These are phyloP conservation scores for Cercis canadensis DNA, from an alignment of 306 rosid genomes.

Conservation along the genomic window DNA sequence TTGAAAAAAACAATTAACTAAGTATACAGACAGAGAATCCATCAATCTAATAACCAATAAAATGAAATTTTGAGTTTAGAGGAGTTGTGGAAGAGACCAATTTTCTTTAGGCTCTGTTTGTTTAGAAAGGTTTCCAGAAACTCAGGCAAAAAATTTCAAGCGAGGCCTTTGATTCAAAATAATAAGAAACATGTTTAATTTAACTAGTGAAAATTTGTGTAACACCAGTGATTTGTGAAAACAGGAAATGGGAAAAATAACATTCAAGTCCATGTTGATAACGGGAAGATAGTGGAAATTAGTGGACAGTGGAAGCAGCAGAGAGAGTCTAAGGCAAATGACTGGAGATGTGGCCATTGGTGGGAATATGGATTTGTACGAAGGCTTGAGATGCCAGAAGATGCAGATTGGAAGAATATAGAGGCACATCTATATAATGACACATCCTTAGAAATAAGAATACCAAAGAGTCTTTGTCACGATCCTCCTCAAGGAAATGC, in stretches of 20 bases:
- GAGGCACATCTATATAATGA: slow-evolving; percentile 70
- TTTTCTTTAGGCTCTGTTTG: too few relatives aligned
- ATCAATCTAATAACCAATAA: too few relatives aligned
- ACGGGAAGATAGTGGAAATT: slow-evolving; percentile 80
- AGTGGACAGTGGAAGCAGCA: slow-evolving; percentile 88
- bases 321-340: slow-evolving; percentile 55
- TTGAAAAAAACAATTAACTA: slow-evolving; percentile 14
- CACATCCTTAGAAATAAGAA: slow-evolving; percentile 58
- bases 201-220: slow-evolving; percentile 39
- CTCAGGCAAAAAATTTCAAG: slow-evolving; percentile 37
- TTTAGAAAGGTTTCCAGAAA: too few relatives aligned
- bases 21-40: slow-evolving; percentile 6
- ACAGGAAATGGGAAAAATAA: slow-evolving; percentile 73
- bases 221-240: slow-evolving; percentile 49
- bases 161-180: slow-evolving; percentile 1
- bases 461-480: slow-evolving; percentile 57
- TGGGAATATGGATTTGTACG: slow-evolving; percentile 93
- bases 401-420: slow-evolving; percentile 77
- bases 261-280: slow-evolving; percentile 69
- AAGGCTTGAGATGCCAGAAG: slow-evolving; percentile 91
- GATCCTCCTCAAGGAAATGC: slow-evolving; percentile 46
- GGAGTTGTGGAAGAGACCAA: slow-evolving; percentile 37
- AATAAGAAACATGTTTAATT: slow-evolving; percentile 25
- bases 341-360: slow-evolving; percentile 90
- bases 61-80: neutral